Base-by-base conservation (phyloP, 2,329 filamentous ascomycete genomes). In the Trichothecium sympodiale region DNA sequence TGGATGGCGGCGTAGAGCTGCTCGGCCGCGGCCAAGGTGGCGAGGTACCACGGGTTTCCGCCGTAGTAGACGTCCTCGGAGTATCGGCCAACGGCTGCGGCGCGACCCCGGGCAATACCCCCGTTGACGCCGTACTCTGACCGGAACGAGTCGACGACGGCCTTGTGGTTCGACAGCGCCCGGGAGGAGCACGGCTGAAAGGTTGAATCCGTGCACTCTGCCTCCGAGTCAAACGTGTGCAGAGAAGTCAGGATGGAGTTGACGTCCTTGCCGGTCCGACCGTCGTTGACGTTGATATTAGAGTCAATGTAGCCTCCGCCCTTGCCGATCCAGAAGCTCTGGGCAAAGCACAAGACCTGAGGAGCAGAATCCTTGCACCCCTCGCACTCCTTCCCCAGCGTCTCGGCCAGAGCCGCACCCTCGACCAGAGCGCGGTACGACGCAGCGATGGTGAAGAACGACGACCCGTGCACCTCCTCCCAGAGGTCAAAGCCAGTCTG, bases 1-100 rank as follows among this genome's bases (percentile, higher is more conserved):
- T 80, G 78, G 2, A 87, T 49, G 1, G 84, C 80, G 46, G 83
- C 78, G 53, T 87, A 89, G 3, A 93, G 69, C 51, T 83, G 79
- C 56, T 91, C 84, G 3, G 83, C 85, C 1, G 82, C 82, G 2
- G 82, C 83, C 20, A 86, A 65, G 1, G 81, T 89, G 46, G 71
- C 71, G 10, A 89, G 67, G 47, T 86, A 83, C 84, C 84, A 91
- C 2, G 84, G 84, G 54, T 91, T 87, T 2, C 83, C 83, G 41
- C 74, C 74, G 55, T 79, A 81, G 57, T 89, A 91, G 4, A 65
- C 57, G 46, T 93, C 83, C 53, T 84, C 80, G 0, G 76, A 58
- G 50, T 86, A 85, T 40, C 81, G 65, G 31, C 81, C 80, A 5
- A 81, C 62, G 6, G 74, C 69, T 8, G 76, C 65, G 7, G 80